Percentiles rank a stretch among this genome's conserved stretches.
Conservation (phyloP, 2,329 filamentous ascomycete species). For the Ophiostoma triangulosporum region DNA sequence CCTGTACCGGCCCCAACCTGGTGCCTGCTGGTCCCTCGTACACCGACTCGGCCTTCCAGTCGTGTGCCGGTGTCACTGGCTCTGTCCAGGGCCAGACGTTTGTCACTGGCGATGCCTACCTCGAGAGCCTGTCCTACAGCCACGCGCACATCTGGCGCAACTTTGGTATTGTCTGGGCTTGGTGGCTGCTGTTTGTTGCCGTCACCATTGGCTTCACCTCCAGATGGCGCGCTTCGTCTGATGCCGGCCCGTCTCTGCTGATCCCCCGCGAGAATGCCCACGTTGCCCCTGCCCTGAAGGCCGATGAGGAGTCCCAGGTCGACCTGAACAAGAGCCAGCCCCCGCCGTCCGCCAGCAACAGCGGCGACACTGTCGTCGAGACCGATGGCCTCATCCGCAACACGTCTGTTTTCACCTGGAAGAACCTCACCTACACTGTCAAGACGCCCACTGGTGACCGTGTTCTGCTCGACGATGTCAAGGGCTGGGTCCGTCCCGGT, state of each 20-base stretch:
- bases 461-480: conserved; percentile 61
- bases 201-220: conserved; percentile 36
- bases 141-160: conserved; percentile 56
- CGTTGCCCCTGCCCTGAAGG: background rate
- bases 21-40: conserved; percentile 39
- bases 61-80: conserved; percentile 50
- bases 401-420: conserved; percentile 61
- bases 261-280: conserved; percentile 11
- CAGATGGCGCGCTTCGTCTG: conserved; percentile 6
- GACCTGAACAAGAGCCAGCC: background rate
- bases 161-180: conserved; percentile 65
- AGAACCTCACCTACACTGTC: conserved; percentile 57
- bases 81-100: conserved; percentile 34
- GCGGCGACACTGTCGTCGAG: background rate
- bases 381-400: conserved; percentile 37
- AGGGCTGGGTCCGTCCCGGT: conserved; percentile 74
- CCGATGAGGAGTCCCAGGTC: background rate
- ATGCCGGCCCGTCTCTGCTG: conserved; percentile 7
- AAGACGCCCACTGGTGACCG: conserved; percentile 47
- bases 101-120: conserved; percentile 46
- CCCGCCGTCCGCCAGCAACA: background rate
- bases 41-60: conserved; percentile 23
- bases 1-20: conserved; percentile 35
- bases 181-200: conserved; percentile 58
- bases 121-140: conserved; percentile 38